These are phyloP conservation scores for Crithidia acanthocephali DNA, from an alignment of 208 protist genomes.

Conservation along the genomic window DNA sequence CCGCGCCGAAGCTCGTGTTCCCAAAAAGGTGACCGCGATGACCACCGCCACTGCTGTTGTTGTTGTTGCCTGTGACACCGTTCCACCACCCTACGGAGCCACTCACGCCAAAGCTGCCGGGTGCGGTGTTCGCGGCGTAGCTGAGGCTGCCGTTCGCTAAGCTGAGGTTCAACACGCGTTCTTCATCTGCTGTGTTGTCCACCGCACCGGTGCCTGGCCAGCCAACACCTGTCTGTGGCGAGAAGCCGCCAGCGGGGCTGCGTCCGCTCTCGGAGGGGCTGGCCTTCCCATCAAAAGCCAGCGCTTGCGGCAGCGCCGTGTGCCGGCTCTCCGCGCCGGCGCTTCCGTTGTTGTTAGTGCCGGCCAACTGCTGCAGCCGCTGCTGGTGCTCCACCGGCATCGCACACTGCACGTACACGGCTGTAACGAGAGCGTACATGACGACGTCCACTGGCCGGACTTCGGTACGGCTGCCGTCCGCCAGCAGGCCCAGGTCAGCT, in stretches of 20 bases:
- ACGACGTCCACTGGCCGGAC: conserved; percentile 37
- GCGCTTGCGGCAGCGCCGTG: not conserved
- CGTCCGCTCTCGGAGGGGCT: conserved; percentile 1
- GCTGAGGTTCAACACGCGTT: conserved; percentile 16
- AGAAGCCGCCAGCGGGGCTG: conserved; percentile 14
- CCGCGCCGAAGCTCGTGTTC: conserved; percentile 23
- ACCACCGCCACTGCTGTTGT: not conserved
- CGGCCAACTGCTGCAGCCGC: conserved; percentile 3
- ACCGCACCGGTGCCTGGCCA: not conserved
- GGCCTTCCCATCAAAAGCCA: conserved; percentile 2
- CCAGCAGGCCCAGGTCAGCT: conserved; percentile 21
- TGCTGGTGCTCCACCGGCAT: conserved; percentile 18
- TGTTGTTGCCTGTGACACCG: not conserved
- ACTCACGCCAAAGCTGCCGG: not conserved
- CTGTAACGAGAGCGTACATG: conserved; percentile 38
- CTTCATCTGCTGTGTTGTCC: conserved; percentile 5
- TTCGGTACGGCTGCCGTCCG: conserved; percentile 18
- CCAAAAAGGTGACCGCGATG: conserved; percentile 7
- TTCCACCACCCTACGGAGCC: conserved; percentile 14
- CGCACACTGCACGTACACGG: conserved; percentile 33
- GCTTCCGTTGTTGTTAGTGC: no score
- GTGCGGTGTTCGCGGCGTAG: conserved; percentile 11
- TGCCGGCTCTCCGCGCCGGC: conserved; percentile 2
- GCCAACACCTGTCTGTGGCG: not conserved
- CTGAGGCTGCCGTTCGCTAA: conserved; percentile 24